Conservation (phyloP, 495 filamentous ascomycete species). For the Aspergillus incahuasiensis region DNA sequence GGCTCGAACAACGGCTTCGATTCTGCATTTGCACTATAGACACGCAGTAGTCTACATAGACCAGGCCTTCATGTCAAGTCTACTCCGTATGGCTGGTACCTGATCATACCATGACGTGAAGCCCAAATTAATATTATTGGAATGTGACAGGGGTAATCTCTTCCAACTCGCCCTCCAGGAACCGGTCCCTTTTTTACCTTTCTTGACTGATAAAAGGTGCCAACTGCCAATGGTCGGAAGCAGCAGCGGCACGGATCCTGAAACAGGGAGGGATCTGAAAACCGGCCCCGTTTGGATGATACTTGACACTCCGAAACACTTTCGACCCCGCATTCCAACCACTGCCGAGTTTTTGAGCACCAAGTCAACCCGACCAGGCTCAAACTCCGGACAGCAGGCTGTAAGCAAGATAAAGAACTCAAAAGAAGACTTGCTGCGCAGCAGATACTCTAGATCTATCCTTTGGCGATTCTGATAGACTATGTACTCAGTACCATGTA, state of each 20-base stretch:
- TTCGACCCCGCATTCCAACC: slow-evolving; percentile 23
- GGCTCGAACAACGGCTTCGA: background rate
- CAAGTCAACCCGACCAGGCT: background rate
- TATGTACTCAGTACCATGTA: no score
- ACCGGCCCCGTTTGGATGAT: slow-evolving; percentile 6
- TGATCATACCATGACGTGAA: background rate
- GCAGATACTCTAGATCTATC: no score
- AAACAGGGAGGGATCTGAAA: slow-evolving; percentile 14
- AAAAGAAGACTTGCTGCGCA: no score
- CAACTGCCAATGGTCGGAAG: slow-evolving; percentile 3
- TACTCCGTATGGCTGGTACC: background rate
- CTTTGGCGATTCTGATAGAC: no score
- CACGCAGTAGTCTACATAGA: no score
- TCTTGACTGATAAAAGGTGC: background rate
- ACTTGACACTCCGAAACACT: slow-evolving; percentile 21
- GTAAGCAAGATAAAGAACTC: no score
- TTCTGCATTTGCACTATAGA: background rate
- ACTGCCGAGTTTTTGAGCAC: slow-evolving; percentile 1
- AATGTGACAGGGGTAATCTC: slow-evolving; percentile 4
- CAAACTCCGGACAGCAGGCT: no score
- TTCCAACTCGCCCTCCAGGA: background rate
- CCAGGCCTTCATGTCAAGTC: background rate
- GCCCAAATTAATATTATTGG: slow-evolving; percentile 2
- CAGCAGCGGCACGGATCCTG: slow-evolving; percentile 2
- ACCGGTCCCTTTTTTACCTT: background rate